Evolutionary conservation across 2,329 filamentous ascomycete species (phyloP), one percentile per base, ranked within the genome.

Genomic region (Raffaelea albimanens): DNA sequence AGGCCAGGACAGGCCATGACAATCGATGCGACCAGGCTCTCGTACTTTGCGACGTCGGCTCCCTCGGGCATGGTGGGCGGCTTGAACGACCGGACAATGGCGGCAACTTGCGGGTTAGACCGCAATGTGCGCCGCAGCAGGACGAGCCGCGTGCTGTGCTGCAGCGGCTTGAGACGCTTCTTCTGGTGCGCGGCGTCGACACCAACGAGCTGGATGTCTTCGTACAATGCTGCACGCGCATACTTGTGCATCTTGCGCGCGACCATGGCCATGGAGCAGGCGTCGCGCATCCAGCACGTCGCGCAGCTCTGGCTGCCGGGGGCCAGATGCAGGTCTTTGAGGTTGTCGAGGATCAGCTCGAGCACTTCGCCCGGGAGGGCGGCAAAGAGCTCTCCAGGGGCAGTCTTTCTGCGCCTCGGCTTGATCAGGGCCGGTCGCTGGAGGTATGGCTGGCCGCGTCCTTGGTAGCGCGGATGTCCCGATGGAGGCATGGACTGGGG

Each of bases 1-100:
- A 84, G 64, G 53, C 83, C 82, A 2, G 80, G 80, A 48, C 79
- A 83, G 0, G 76, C 73, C 78, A 82, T 80, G 49, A 83, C 67
- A 21, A 83, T 61, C 5, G 79, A 73, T 0, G 79, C 78, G 2
- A 82, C 67, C 3, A 78, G 59, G 53, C 80, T 71, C 50, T 78
- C 69, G 56, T 83, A 82, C 41, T 13, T 20, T 16, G 9, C 10
- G n/a, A 8, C 16, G n/a, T 21, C 18, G 14, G 66, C 59, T 13
- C 63, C 61, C 23, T 65, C 61, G 0, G 68, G 67, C 11, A 16
- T 45, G 22, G 3, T 21, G 4, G 39, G 77, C 2, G 81, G 71
- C 55, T 80, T 80, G 45, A 84, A 59, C 8, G 67, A 69, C 47
- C 71, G 75, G 34, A 83, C 79, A 23, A 75, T 65, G 11, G 64